These are phyloP conservation scores for Gentiana macrophylla DNA, from an alignment of 257 asterid species.

Conservation along the genomic window DNA sequence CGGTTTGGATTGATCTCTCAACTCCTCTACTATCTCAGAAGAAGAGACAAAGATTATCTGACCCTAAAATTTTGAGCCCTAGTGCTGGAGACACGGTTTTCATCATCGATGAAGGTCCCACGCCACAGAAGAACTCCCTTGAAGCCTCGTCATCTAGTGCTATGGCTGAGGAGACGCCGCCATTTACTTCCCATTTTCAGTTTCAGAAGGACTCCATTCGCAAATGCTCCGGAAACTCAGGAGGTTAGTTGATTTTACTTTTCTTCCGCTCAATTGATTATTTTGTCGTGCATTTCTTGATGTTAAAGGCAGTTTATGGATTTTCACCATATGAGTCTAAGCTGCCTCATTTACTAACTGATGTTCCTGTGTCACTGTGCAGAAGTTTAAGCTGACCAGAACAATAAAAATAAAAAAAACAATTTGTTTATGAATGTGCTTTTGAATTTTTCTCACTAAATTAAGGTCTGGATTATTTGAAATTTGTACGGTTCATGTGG, in stretches of 20 bases:
- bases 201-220: slow-evolving; percentile 23
- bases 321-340: no score
- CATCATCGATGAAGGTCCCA: slow-evolving; percentile 58
- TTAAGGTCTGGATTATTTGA: no score
- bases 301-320: no score
- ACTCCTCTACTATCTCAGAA: slow-evolving; percentile 49
- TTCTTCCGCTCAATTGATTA: no score
- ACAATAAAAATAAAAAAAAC: no score
- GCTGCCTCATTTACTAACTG: no score
- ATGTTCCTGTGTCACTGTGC: no score
- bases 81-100: slow-evolving; percentile 27
- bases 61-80: slow-evolving; percentile 23
- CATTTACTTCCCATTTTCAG: slow-evolving; percentile 24
- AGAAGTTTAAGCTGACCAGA: no score
- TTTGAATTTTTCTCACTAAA: no score
- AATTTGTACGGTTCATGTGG: no score
- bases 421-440: no score
- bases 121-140: slow-evolving; percentile 26
- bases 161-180: slow-evolving; percentile 62
- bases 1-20: slow-evolving; percentile 43
- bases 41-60: slow-evolving; percentile 49
- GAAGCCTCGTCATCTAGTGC: slow-evolving; percentile 15
- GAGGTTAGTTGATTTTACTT: slow-evolving; percentile 21
- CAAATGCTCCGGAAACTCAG: slow-evolving; percentile 24
- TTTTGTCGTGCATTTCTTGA: no score